Evolutionary conservation across 257 asterid species (phyloP).

Genomic region (Mentha longifolia): DNA sequence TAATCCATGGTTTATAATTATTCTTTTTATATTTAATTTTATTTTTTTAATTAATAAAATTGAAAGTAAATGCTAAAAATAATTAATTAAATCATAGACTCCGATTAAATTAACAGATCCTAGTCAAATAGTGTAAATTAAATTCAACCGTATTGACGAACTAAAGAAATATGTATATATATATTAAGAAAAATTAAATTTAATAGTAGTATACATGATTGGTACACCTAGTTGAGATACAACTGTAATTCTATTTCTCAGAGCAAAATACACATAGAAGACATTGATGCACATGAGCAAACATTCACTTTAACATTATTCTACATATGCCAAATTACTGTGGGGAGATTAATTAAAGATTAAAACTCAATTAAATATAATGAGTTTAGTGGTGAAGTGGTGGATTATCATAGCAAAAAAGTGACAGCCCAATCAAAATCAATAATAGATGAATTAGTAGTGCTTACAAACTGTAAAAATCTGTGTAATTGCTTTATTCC

Average conservation of each 20-base stretch:
- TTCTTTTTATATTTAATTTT: no score
- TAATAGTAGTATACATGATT: no score
- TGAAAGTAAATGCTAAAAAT: no score
- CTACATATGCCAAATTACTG: background rate
- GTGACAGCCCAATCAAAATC: constrained; percentile 19
- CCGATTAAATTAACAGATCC: no score
- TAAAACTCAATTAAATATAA: background rate
- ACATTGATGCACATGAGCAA: background rate
- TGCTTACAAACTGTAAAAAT: constrained; percentile 35
- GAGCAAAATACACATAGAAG: background rate
- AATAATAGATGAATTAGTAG: background rate
- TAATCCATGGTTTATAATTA: no score
- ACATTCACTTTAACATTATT: background rate
- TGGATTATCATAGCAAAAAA: background rate
- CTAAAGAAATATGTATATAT: no score
- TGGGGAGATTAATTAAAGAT: background rate
- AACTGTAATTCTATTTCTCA: background rate
- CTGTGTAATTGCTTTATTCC: constrained; percentile 5
- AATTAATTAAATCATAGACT: no score
- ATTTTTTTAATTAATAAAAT: no score
- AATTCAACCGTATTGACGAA: no score
- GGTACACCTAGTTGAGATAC: no score
- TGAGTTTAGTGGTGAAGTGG: constrained; percentile 15
- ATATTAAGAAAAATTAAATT: no score
- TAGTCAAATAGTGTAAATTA: no score